These are phyloP conservation scores for Xylaria grammica DNA, from an alignment of 495 filamentous ascomycete species.

Conservation along the genomic window DNA sequence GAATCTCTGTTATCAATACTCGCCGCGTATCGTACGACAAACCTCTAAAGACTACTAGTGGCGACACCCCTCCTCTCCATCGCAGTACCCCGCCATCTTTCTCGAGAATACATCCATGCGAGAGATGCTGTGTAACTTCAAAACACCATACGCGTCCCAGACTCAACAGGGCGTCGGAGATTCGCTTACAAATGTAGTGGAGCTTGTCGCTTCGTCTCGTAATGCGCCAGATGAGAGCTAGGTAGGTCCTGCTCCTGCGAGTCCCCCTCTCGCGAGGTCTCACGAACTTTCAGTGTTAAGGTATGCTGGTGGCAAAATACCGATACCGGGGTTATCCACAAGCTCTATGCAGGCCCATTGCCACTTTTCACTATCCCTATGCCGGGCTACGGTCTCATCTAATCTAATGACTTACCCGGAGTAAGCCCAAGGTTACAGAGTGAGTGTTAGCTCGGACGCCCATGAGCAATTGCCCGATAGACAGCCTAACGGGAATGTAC, in stretches of 20 bases:
- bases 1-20: not conserved
- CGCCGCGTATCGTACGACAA: not conserved
- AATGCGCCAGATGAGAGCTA: not conserved
- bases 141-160: not conserved
- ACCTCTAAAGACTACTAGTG: not conserved
- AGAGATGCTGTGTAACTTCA: not conserved
- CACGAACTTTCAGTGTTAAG: too few relatives aligned
- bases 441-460: too few relatives aligned
- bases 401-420: too few relatives aligned
- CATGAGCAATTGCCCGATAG: too few relatives aligned
- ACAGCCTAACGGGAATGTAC: too few relatives aligned
- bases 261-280: not conserved
- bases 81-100: not conserved
- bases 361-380: too few relatives aligned
- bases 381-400: too few relatives aligned
- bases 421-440: too few relatives aligned
- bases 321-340: not conserved
- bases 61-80: not conserved
- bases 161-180: not conserved
- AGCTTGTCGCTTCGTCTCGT: not conserved
- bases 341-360: not conserved
- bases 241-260: too few relatives aligned
- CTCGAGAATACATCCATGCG: not conserved
- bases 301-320: not conserved
- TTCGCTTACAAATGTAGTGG: not conserved